Percentiles rank a stretch among this genome's conserved stretches.
Conservation (phyloP, 2,329 filamentous ascomycete species). For the Metarhizium sp. region DNA sequence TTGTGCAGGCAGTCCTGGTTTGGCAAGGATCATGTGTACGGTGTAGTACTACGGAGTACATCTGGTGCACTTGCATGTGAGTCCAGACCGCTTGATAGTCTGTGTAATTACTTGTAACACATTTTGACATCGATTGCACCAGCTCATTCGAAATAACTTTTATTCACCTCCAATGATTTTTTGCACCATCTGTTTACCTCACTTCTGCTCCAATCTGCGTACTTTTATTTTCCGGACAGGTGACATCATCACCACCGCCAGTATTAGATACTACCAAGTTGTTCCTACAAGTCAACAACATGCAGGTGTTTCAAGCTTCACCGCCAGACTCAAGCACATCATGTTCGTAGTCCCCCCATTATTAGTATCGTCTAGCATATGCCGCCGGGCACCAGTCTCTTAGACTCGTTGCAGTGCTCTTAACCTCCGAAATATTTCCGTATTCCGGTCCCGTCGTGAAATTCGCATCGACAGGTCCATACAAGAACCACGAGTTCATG, state of each 20-base stretch:
- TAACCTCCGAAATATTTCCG: conserved; percentile 15
- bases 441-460: conserved; percentile 9
- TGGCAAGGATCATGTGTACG: too few relatives aligned
- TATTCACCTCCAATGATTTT: too few relatives aligned
- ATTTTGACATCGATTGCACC: too few relatives aligned
- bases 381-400: conserved; percentile 3
- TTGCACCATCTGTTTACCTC: too few relatives aligned
- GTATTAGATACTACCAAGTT: not conserved
- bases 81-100: too few relatives aligned
- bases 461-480: conserved; percentile 23
- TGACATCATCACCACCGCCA: not conserved
- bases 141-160: too few relatives aligned
- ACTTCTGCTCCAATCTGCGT: too few relatives aligned
- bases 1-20: too few relatives aligned
- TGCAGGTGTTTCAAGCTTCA: not conserved
- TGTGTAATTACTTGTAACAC: too few relatives aligned
- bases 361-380: not conserved
- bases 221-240: too few relatives aligned
- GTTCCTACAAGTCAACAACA: not conserved
- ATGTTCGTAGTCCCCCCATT: not conserved
- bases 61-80: too few relatives aligned
- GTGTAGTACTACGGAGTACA: too few relatives aligned
- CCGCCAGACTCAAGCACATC: not conserved
- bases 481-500: conserved; percentile 31
- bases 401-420: conserved; percentile 8